Percentiles rank a stretch among this genome's conserved stretches.
phyloP scores from a whole-genome alignment of 805 yeast species.

The Monosporozyma solicola region DNA sequence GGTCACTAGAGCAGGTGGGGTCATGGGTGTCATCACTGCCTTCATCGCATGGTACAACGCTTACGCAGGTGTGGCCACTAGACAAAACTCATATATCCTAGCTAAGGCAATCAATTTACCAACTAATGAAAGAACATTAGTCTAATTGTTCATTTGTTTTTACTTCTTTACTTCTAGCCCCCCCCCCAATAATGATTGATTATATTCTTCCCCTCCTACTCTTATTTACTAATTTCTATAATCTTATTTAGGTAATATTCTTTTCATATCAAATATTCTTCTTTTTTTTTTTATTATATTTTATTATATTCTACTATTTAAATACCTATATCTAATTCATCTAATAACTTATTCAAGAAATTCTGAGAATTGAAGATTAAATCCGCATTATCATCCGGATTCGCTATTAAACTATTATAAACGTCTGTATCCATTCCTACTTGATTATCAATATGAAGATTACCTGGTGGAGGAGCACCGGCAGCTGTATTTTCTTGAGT shows the following conservation, averaged over 20 bases:
- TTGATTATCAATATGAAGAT: not conserved
- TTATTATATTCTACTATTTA: not conserved
- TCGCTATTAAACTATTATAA: not conserved
- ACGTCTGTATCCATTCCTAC: not conserved
- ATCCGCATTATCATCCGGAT: not conserved
- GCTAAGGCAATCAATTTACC: slow-evolving; percentile 30
- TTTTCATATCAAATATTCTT: not conserved
- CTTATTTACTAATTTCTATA: not conserved
- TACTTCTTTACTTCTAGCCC: not conserved
- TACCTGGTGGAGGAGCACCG: not conserved
- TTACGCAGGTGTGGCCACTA: slow-evolving; percentile 57
- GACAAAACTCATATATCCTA: slow-evolving; percentile 43
- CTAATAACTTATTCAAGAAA: slow-evolving; percentile 7
- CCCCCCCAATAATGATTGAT: not conserved
- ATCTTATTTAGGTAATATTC: not conserved
- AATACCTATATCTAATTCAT: slow-evolving; percentile 4
- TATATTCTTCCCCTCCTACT: not conserved
- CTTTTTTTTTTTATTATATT: not conserved
- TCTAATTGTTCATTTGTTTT: not conserved
- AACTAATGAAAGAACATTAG: slow-evolving; percentile 12
- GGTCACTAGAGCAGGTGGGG: slow-evolving; percentile 51
- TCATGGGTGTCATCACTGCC: slow-evolving; percentile 52
- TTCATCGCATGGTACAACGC: slow-evolving; percentile 64
- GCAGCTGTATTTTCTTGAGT: not conserved
- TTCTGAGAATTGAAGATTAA: slow-evolving; percentile 7